A percentile compares a stretch with the other conserved stretches of the same genome.
Conservation (phyloP, 2,329 filamentous ascomycete genomes). For the Exophiala lecanii-corni region DNA sequence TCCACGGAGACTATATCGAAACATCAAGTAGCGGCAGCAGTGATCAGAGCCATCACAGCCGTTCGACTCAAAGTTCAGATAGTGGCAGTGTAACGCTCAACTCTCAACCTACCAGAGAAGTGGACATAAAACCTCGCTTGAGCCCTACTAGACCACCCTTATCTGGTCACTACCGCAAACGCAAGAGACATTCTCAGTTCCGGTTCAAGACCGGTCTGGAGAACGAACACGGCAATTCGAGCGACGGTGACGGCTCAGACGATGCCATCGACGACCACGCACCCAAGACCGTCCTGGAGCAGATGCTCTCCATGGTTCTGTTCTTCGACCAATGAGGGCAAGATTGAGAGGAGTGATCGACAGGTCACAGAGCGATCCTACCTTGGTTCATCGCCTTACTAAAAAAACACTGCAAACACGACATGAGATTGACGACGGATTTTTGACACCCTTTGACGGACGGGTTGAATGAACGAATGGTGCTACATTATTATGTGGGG, state of each 20-base stretch:
- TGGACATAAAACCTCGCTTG: background rate
- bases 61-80: conserved; percentile 11
- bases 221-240: conserved; percentile 2
- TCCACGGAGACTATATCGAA: conserved; percentile 11
- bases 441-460: too few relatives aligned
- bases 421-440: too few relatives aligned
- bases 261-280: conserved; percentile 1
- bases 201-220: conserved; percentile 14
- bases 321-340: conserved; percentile 21
- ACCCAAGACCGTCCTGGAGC: conserved; percentile 14
- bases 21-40: conserved; percentile 10
- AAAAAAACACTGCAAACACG: too few relatives aligned
- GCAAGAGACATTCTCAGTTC: conserved; percentile 9
- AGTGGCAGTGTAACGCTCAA: conserved; percentile 9
- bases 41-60: background rate
- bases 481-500: too few relatives aligned
- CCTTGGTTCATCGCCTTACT: too few relatives aligned
- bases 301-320: conserved; percentile 16
- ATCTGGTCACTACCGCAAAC: conserved; percentile 4
- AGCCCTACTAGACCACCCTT: background rate
- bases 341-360: too few relatives aligned
- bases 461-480: too few relatives aligned
- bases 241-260: conserved; percentile 7
- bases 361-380: too few relatives aligned
- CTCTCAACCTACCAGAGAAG: conserved; percentile 1